Evolutionary conservation across 192 early-diverging fungal species (phyloP), one percentile per base, ranked within the genome.

Genomic region (Coemansia aciculifera): DNA sequence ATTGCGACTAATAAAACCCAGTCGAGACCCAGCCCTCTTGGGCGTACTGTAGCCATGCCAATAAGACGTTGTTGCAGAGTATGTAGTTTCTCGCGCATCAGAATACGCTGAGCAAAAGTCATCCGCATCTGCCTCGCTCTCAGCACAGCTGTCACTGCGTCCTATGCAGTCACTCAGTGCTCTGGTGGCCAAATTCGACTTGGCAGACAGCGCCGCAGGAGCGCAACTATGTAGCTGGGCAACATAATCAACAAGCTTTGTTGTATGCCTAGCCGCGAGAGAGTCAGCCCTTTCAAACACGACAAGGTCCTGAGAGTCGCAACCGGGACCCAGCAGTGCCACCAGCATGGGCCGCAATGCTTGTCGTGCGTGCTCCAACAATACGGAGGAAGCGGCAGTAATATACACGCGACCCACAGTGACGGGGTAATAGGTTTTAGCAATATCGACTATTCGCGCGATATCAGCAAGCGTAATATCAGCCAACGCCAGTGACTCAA

Each of bases 41-140:
- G 49, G 36, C 51, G 46, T 37, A 23, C 19, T 23, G 51, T 40
- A 23, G 17, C 15, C 59, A 31, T 7, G 29, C 2, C 29, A 15
- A 1, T 8, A 19, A 23, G 49, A 24, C 10, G 49, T 19, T 3
- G n/a, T 4, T 48, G 44, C 19, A 21, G 27, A 23, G 32, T 37
- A n/a, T 7, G 48, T 63, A n/a, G 63, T 62, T 38, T 59, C 59
- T 9, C 27, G 43, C 0, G 63, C 69, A 11, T 74, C 68, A 23
- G 78, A 80, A 23, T 64, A 71, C 7, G 70, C 74, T 19, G 79
- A 77, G 37, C 62, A 68, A 40, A 82, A 82, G 24, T 82, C 79
- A 11, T 78, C 77, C 3, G 56, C 64, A 46, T 54, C 66, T 0
- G 66, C 64, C 1, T 75, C 73, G 32, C 49, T 71, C 49, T 57